Percentiles rank a stretch among this genome's conserved stretches.
These are phyloP conservation scores for Phyllachora maydis DNA, from an alignment of 2,329 filamentous ascomycete species.

Conservation along the genomic window DNA sequence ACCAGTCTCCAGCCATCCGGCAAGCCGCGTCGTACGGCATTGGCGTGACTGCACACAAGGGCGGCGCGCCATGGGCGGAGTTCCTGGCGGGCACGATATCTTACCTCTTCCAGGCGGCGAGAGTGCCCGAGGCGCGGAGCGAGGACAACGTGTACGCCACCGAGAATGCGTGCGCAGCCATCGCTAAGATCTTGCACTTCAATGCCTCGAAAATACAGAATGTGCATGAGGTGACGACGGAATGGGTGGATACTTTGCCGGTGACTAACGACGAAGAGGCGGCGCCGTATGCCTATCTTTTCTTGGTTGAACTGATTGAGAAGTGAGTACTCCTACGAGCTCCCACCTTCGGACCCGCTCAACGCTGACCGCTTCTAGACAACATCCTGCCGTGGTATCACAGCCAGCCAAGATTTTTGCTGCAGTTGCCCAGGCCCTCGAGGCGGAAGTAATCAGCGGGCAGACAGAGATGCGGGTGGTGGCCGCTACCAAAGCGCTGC, in stretches of 20 bases:
- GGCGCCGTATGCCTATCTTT: conserved; percentile 86
- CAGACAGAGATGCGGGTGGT: conserved; percentile 63
- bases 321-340: too few species aligned
- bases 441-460: conserved; percentile 75
- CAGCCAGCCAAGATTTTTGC: conserved; percentile 70
- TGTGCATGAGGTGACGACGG: conserved; percentile 52
- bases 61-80: conserved; percentile 68
- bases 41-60: conserved; percentile 84
- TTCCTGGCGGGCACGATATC: conserved; percentile 68
- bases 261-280: conserved; percentile 94
- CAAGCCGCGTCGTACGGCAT: conserved; percentile 94
- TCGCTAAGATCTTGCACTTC: conserved; percentile 91
- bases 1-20: conserved; percentile 72
- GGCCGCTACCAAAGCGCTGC: conserved; percentile 54
- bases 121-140: conserved; percentile 59
- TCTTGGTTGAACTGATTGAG: conserved; percentile 77
- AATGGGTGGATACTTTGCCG: conserved; percentile 82
- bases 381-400: conserved; percentile 61
- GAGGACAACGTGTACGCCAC: conserved; percentile 95
- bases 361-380: too few species aligned
- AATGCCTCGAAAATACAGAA: conserved; percentile 61
- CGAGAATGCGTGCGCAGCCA: conserved; percentile 89
- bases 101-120: conserved; percentile 66
- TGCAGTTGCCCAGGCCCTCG: conserved; percentile 70
- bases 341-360: too few species aligned